Evolutionary conservation across 2,329 filamentous ascomycete species (phyloP).

Genomic region (Pyricularia grisea): DNA sequence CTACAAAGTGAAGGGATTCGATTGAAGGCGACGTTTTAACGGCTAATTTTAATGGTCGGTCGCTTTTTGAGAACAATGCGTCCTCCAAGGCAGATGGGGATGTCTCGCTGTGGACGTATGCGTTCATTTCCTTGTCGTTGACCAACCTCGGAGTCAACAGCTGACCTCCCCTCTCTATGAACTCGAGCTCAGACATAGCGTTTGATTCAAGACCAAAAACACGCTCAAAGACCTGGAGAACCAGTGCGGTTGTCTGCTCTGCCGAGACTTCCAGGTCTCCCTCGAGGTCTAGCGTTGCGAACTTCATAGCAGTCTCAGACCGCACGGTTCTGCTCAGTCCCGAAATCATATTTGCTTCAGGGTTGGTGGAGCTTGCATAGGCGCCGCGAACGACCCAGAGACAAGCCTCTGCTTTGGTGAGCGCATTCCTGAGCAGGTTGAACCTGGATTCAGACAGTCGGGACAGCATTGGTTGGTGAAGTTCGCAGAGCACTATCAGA

Average conservation of each 20-base stretch:
- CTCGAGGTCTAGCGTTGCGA: slow-evolving; percentile 36
- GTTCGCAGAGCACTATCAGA: slow-evolving; percentile 32
- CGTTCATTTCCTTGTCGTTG: slow-evolving; percentile 29
- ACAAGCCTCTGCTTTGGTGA: slow-evolving; percentile 23
- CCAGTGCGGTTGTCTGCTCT: slow-evolving; percentile 12
- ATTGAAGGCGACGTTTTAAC: slow-evolving; percentile 27
- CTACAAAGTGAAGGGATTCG: slow-evolving; percentile 29
- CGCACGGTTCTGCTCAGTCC: slow-evolving; percentile 35
- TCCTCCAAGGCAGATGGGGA: slow-evolving; percentile 26
- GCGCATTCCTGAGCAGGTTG: slow-evolving; percentile 22
- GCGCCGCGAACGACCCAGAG: slow-evolving; percentile 32
- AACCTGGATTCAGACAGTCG: slow-evolving; percentile 28
- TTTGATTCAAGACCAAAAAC: slow-evolving; percentile 23
- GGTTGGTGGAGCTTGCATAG: slow-evolving; percentile 24
- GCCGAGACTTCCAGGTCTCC: slow-evolving; percentile 15
- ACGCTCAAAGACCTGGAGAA: slow-evolving; percentile 23
- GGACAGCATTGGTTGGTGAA: slow-evolving; percentile 32
- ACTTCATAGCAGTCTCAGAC: slow-evolving; percentile 33
- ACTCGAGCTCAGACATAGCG: slow-evolving; percentile 29
- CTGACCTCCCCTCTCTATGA: slow-evolving; percentile 26
- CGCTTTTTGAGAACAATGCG: slow-evolving; percentile 27
- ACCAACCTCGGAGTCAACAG: slow-evolving; percentile 30
- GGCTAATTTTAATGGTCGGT: slow-evolving; percentile 24
- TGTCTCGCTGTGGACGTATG: slow-evolving; percentile 31
- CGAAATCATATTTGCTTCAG: slow-evolving; percentile 32